Evolutionary conservation across 2,329 filamentous ascomycete species (phyloP).

Genomic region (Phaeoacremonium minimum): DNA sequence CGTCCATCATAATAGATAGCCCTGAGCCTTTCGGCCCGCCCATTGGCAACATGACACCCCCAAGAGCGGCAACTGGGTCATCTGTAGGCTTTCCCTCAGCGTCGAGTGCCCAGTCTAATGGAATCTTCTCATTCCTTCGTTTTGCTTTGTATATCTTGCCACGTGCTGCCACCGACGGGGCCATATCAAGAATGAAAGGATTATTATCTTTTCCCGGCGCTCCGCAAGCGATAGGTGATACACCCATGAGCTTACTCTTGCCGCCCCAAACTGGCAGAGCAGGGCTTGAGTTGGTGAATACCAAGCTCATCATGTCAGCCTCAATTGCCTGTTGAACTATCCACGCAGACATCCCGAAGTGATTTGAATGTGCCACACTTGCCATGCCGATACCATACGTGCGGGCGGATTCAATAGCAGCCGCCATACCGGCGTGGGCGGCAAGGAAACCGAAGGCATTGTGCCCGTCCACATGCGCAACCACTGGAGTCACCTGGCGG

Average conservation of each 20-base stretch:
- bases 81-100: slow-evolving; percentile 63
- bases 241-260: slow-evolving; percentile 64
- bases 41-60: slow-evolving; percentile 82
- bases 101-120: slow-evolving; percentile 71
- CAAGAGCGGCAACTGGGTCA: slow-evolving; percentile 66
- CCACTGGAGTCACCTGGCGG: slow-evolving; percentile 62
- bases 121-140: slow-evolving; percentile 65
- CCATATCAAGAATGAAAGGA: slow-evolving; percentile 75
- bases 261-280: slow-evolving; percentile 70
- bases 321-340: slow-evolving; percentile 74
- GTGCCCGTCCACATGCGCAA: slow-evolving; percentile 60
- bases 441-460: slow-evolving; percentile 76
- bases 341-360: slow-evolving; percentile 83
- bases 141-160: slow-evolving; percentile 71
- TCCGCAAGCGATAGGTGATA: slow-evolving; percentile 71
- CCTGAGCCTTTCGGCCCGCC: slow-evolving; percentile 79
- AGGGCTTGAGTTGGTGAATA: slow-evolving; percentile 69
- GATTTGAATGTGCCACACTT: slow-evolving; percentile 71
- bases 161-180: slow-evolving; percentile 63
- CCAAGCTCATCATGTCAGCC: slow-evolving; percentile 63
- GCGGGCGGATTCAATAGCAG: slow-evolving; percentile 62
- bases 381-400: slow-evolving; percentile 71
- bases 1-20: slow-evolving; percentile 81
- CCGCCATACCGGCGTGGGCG: slow-evolving; percentile 60
- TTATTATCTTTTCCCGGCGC: slow-evolving; percentile 58